These are phyloP conservation scores for Epichloe coenophiala DNA, from an alignment of 2,329 filamentous ascomycete species.

Conservation along the genomic window DNA sequence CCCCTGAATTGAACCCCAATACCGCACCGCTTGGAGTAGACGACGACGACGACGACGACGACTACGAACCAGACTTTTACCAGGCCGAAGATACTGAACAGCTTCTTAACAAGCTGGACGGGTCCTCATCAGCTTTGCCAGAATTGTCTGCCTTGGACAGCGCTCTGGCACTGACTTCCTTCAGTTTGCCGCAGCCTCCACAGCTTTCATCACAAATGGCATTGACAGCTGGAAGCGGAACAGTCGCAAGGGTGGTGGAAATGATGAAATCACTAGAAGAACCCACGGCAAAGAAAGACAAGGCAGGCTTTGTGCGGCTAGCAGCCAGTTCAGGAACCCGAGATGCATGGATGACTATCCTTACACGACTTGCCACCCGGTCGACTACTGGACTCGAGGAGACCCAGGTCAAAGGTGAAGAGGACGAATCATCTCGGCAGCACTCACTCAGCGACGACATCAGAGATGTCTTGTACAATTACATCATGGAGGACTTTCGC, in stretches of 20 bases:
- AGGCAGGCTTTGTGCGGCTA: conserved; percentile 67
- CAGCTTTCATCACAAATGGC: conserved; percentile 59
- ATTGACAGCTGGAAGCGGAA: conserved; percentile 59
- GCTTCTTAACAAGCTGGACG: conserved; percentile 63
- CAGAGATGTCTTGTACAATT: conserved; percentile 67
- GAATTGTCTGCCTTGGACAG: conserved; percentile 18
- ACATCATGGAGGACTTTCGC: conserved; percentile 85
- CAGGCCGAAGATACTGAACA: conserved; percentile 66
- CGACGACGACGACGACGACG: conserved; percentile 57
- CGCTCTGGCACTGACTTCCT: conserved; percentile 57
- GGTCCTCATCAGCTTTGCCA: conserved; percentile 39
- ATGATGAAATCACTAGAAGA: conserved; percentile 65
- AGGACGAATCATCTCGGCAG: conserved; percentile 27
- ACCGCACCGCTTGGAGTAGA: conserved; percentile 51
- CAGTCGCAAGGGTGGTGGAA: conserved; percentile 63
- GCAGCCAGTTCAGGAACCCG: conserved; percentile 74
- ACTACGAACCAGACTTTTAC: conserved; percentile 83
- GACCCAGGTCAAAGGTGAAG: conserved; percentile 43
- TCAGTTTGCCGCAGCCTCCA: conserved; percentile 66
- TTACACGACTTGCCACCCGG: conserved; percentile 74
- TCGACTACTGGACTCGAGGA: conserved; percentile 58
- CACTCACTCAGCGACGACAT: conserved; percentile 53
- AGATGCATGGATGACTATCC: conserved; percentile 82
- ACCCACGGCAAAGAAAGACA: conserved; percentile 43
- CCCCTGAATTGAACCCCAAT: conserved; percentile 38